Evolutionary conservation across 495 filamentous ascomycete genomes (phyloP), one percentile per base, ranked within the genome.

Genomic region (Letharia lupina): DNA sequence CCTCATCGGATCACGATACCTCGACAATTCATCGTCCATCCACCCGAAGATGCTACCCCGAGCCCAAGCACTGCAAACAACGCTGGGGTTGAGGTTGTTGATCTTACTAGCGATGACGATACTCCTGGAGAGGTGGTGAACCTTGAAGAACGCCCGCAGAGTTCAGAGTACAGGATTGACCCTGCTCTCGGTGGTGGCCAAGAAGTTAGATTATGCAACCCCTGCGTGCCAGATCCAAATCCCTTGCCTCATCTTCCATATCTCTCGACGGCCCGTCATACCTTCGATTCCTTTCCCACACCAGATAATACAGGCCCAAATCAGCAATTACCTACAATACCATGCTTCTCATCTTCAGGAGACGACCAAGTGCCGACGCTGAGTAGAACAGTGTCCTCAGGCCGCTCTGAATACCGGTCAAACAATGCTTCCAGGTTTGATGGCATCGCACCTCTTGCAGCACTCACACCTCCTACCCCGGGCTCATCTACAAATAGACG

Each of bases 1-100:
- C 94, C 95, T 7, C 93, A 98, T 75, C 86, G 90, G 50, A 98
- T 98, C 72, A 96, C 89, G 2, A 96, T 98, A 64, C 95, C 94
- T 2, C 83, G 90, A 62, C 90, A 94, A 66, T 98, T 88, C 73
- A 94, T 98, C 60, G 94, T 98, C 20, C 89, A 87, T 52, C 91
- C 92, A 1, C 89, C 91, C 4, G 79, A 81, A 41, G 72, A 81
- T 20, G 54, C 45, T 39, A 52, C 63, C 20, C 44, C 35, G 10
- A 69, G 56, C 44, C 60, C 65, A 28, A 61, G 58, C 42, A 62
- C 39, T 23, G 37, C 37, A 31, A 68, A 44, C 5, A 61, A 61
- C 33, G 59, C 48, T 16, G 64, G 63, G 16, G 60, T 61, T 20
- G 66, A 70, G 57, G 61, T 79, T 9, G 71, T 81, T 47, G 78